Evolutionary conservation across 495 filamentous ascomycete species (phyloP), one percentile per base, ranked within the genome.

Genomic region (Podospora anserina): DNA sequence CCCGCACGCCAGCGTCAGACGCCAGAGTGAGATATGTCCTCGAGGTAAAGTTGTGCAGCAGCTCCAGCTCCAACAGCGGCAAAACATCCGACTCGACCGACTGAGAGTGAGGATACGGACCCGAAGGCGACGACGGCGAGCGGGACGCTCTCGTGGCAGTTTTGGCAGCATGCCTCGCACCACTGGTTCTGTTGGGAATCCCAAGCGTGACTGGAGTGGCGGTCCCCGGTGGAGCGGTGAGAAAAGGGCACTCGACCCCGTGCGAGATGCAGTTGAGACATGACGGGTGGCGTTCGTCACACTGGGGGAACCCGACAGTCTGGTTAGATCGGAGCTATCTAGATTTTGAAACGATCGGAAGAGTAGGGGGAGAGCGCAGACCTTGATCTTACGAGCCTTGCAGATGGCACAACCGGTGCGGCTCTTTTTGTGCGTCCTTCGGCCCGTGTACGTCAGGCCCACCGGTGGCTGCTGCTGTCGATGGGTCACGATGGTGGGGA

Each of bases 211-310:
- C 28, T 28, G 65, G 28, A 1, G 16, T 18, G 34, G 64, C 19
- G 28, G 39, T 0, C 18, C 19, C 56, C 9, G 26, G 63, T 28
- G 27, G 58, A 54, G 0, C 39, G 1, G 72, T 68, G 32, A 74
- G 66, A 59, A 80, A 82, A 59, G 80, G 78, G 61, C 81, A 83
- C 53, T 73, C 64, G 26, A 80, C 76, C 18, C 78, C 76, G 59
- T 83, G 81, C 19, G 72, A 74, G 1, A 79, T 75, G 68, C 81
- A 83, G 71, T 83, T 83, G 54, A 77, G 69, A 60, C 81, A 83
- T 61, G 72, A 68, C 9, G 81, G 81, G 39, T 80, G 78, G n/a
- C 75, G 69, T 61, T 83, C 81, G 64, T 82, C 81, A 66, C 81
- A 83, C 80, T 81, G 34, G 1, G 2, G 4, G 7, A 26, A 3